Evolutionary conservation across 1,139 yeast genomes (phyloP), one percentile per base, ranked within the genome.

Genomic region (Candida pseudocylindracea): DNA sequence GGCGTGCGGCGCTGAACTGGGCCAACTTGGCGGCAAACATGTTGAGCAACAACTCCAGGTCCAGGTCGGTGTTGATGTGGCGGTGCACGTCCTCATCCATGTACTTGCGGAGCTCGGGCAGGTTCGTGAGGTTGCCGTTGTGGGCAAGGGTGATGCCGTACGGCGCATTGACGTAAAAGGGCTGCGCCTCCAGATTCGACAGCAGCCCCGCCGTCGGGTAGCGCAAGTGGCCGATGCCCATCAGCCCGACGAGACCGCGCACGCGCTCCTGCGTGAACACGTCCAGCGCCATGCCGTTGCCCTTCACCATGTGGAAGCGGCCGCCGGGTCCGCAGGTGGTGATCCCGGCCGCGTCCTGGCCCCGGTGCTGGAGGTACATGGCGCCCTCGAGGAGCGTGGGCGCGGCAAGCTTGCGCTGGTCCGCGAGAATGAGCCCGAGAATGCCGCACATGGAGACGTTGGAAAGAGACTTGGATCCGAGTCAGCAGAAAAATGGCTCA

Each of bases 271-370:
- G 79, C 33, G 93, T 83, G 67, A 88, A 88, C 28, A 88, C 96
- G 48, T 88, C 98, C 45, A 93, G 68, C 36, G 93, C 96, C 95
- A 91, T 81, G 40, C 99, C 99, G 52, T 83, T 88, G 42, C 99
- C 99, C 56, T 88, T 88, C 55, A 96, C 88, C 56, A 88, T 96
- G 57, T 81, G 85, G 36, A 91, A 65, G 37, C 98, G 65, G 41
- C 98, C 99, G 41, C 85, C 72, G 33, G 79, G 60, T 33, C 95
- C 98, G 53, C 95, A 83, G 10, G 98, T 91, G 30, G 81, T 91
- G 37, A 88, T 85, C 40, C 99, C 99, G n/a, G 96, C 95, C 10
- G 99, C 99, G 52, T 88, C 99, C 55, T 88, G 99, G 32, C 99
- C 99, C 48, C 99, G 69, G 50, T 88, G 99, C 51, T 88, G 99